Percentiles rank a stretch among this genome's conserved stretches.
These are phyloP conservation scores for Iberis amara DNA, from an alignment of 441 rosid species.

Conservation along the genomic window DNA sequence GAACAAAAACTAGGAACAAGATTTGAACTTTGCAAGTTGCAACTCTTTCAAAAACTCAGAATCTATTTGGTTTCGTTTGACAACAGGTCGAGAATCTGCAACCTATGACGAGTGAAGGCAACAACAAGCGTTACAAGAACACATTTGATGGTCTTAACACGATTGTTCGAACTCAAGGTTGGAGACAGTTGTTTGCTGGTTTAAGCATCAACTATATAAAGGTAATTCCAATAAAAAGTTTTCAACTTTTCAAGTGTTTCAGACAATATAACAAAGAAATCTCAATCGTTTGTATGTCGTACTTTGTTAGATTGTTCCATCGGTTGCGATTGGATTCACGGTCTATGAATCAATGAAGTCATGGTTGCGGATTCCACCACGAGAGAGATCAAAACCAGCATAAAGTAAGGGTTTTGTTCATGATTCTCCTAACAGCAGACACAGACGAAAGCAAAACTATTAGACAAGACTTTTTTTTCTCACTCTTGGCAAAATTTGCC, in stretches of 20 bases:
- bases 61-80: slow-evolving; percentile 1
- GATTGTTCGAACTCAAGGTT: slow-evolving; percentile 71
- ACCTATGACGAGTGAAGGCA: slow-evolving; percentile 44
- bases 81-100: slow-evolving; percentile 73
- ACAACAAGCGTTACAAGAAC: slow-evolving; percentile 55
- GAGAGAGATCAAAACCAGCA: slow-evolving; percentile 45
- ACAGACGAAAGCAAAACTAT: slow-evolving; percentile 11
- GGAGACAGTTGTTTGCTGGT: slow-evolving; percentile 92
- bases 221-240: slow-evolving; percentile 34
- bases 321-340: slow-evolving; percentile 91
- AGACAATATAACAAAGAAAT: background rate
- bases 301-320: slow-evolving; percentile 71
- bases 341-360: slow-evolving; percentile 85
- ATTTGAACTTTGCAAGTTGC: slow-evolving; percentile 2
- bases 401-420: slow-evolving; percentile 3
- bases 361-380: slow-evolving; percentile 87
- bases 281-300: background rate
- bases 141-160: slow-evolving; percentile 62
- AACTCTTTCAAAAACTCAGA: slow-evolving; percentile 3
- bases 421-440: slow-evolving; percentile 12
- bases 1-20: background rate
- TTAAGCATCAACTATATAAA: slow-evolving; percentile 89
- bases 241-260: slow-evolving; percentile 1
- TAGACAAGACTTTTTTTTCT: slow-evolving; percentile 7
- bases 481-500: slow-evolving; percentile 8